Evolutionary conservation across 495 filamentous ascomycete species (phyloP).

Genomic region (Penicillium cinerascens): DNA sequence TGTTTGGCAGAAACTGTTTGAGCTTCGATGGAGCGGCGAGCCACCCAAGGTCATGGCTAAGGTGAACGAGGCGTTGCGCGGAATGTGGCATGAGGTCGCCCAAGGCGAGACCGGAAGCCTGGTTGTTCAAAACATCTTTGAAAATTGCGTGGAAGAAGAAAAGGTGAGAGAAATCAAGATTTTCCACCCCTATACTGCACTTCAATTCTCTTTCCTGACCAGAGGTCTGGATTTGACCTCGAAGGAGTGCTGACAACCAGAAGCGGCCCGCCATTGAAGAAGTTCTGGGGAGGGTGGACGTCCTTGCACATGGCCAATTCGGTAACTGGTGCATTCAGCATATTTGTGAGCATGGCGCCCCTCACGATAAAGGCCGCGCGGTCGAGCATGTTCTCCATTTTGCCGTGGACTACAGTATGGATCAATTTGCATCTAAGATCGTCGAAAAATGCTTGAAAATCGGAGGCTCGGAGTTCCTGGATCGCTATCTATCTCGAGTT

Average conservation of each 20-base stretch:
- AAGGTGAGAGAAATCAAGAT: slow-evolving; percentile 59
- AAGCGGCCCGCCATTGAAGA: slow-evolving; percentile 96
- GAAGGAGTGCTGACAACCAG: slow-evolving; percentile 30
- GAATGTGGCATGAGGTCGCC: slow-evolving; percentile 99
- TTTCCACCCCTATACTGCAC: background rate
- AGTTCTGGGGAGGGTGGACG: slow-evolving; percentile 87
- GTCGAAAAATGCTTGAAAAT: slow-evolving; percentile 99
- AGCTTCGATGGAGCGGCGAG: slow-evolving; percentile 89
- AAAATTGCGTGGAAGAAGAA: slow-evolving; percentile 97
- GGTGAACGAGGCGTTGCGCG: slow-evolving; percentile 90
- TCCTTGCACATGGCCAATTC: slow-evolving; percentile 97
- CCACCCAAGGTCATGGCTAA: slow-evolving; percentile 98
- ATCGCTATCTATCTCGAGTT: slow-evolving; percentile 89
- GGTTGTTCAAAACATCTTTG: slow-evolving; percentile 98
- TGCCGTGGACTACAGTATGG: slow-evolving; percentile 95
- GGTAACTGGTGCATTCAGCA: slow-evolving; percentile 99
- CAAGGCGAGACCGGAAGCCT: slow-evolving; percentile 94
- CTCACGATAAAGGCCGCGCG: slow-evolving; percentile 85
- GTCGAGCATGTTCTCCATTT: slow-evolving; percentile 92
- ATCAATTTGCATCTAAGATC: slow-evolving; percentile 98
- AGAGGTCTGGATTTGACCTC: background rate
- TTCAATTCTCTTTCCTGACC: background rate
- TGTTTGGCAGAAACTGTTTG: slow-evolving; percentile 99
- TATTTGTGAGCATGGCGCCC: slow-evolving; percentile 94
- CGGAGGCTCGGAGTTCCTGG: slow-evolving; percentile 83